Evolutionary conservation across 768 basidiomycete genomes (phyloP).

Genomic region (Stropharia rugosoannulata): DNA sequence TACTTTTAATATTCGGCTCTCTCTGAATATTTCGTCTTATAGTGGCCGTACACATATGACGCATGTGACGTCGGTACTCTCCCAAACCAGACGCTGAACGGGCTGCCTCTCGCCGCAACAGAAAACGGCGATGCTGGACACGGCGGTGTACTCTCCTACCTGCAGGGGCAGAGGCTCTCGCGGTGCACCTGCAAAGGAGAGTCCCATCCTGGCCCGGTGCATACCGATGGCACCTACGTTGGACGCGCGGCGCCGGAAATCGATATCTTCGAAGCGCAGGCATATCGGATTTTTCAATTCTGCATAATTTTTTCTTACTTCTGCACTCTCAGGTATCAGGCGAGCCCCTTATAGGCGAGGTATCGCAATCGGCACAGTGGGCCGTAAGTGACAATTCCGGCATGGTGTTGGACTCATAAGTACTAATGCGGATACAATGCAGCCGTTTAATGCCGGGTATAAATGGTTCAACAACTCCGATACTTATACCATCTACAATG

Average conservation of each 20-base stretch:
- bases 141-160: conserved; percentile 66
- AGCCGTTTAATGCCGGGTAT: conserved; percentile 81
- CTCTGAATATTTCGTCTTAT: conserved; percentile 6
- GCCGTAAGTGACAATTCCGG: conserved; percentile 44
- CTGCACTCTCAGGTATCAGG: conserved; percentile 26
- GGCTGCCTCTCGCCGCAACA: conserved; percentile 58
- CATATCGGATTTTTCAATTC: conserved; percentile 18
- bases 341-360: conserved; percentile 42
- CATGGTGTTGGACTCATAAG: conserved; percentile 3
- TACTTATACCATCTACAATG: conserved; percentile 57
- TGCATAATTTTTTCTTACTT: background rate
- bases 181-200: conserved; percentile 87
- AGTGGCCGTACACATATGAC: conserved; percentile 87
- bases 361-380: conserved; percentile 87
- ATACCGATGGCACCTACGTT: conserved; percentile 73
- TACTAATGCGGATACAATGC: conserved; percentile 2
- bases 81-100: conserved; percentile 77
- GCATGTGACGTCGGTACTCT: conserved; percentile 93
- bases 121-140: conserved; percentile 56
- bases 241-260: conserved; percentile 89
- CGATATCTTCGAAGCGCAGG: conserved; percentile 86
- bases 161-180: conserved; percentile 86
- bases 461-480: conserved; percentile 63
- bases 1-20: background rate
- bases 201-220: conserved; percentile 84